Evolutionary conservation across 768 basidiomycete genomes (phyloP).

Genomic region (Mycena vitilis): DNA sequence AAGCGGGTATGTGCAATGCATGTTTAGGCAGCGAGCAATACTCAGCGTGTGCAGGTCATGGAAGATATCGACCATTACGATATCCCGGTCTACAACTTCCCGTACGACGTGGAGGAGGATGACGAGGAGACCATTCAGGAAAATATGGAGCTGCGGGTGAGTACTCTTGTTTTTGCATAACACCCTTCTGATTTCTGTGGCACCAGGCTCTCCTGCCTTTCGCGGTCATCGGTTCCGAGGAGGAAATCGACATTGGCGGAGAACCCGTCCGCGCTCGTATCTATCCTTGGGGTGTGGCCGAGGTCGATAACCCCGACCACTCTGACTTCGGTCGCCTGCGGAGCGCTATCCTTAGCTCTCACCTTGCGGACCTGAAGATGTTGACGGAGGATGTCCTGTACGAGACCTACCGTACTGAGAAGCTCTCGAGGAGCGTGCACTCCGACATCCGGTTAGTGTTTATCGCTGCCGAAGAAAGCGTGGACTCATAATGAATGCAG

Average conservation of each 20-base stretch:
- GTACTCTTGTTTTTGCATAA: slow-evolving; percentile 36
- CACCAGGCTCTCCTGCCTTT: slow-evolving; percentile 78
- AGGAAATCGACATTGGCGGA: slow-evolving; percentile 85
- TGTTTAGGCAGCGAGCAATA: slow-evolving; percentile 10
- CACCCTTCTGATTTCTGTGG: slow-evolving; percentile 2
- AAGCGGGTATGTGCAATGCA: slow-evolving; percentile 63
- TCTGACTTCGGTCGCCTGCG: slow-evolving; percentile 87
- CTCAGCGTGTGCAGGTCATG: slow-evolving; percentile 69
- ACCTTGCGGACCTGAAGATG: slow-evolving; percentile 86
- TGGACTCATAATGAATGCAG: slow-evolving; percentile 40
- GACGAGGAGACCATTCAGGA: slow-evolving; percentile 93
- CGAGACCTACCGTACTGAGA: slow-evolving; percentile 92
- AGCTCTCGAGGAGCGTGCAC: slow-evolving; percentile 78
- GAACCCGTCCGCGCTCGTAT: slow-evolving; percentile 83
- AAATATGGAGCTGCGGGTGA: slow-evolving; percentile 86
- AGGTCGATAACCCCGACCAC: slow-evolving; percentile 93
- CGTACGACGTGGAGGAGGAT: slow-evolving; percentile 93
- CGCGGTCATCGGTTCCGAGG: slow-evolving; percentile 89
- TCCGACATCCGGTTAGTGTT: slow-evolving; percentile 62
- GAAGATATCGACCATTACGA: slow-evolving; percentile 92
- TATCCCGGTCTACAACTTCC: slow-evolving; percentile 95
- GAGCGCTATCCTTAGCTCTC: slow-evolving; percentile 85
- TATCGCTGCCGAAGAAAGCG: neutral
- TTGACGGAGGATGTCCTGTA: slow-evolving; percentile 87
- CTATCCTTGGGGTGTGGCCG: slow-evolving; percentile 94